These are phyloP conservation scores for Trichoderma virens DNA, from an alignment of 495 filamentous ascomycete genomes.

Conservation along the genomic window DNA sequence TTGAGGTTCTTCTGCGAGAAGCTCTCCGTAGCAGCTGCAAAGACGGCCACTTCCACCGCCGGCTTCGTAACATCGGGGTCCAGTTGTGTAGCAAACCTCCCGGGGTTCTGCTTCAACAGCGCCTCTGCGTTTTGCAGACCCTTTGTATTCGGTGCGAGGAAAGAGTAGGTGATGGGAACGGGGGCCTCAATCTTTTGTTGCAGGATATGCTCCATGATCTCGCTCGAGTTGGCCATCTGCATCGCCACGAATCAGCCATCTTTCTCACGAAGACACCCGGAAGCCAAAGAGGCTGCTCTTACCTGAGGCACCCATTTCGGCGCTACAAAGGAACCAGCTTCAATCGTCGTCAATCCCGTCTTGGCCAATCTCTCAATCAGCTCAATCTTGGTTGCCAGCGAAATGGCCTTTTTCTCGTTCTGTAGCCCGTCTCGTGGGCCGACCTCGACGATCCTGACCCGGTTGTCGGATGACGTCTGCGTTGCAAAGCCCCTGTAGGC, in stretches of 20 bases:
- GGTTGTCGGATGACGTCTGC: slow-evolving; percentile 34
- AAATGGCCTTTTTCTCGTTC: slow-evolving; percentile 83
- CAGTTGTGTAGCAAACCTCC: slow-evolving; percentile 29
- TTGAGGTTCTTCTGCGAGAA: slow-evolving; percentile 93
- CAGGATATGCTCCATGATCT: slow-evolving; percentile 71
- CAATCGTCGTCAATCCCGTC: slow-evolving; percentile 79
- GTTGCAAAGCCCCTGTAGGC: slow-evolving; percentile 29
- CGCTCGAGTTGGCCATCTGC: slow-evolving; percentile 86
- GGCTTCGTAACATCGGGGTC: slow-evolving; percentile 33
- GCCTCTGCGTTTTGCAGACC: slow-evolving; percentile 55
- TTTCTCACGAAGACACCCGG: background rate
- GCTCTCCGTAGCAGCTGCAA: slow-evolving; percentile 83
- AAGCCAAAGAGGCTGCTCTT: slow-evolving; percentile 13
- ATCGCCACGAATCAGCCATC: background rate
- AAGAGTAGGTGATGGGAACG: slow-evolving; percentile 75
- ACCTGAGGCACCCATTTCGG: slow-evolving; percentile 99
- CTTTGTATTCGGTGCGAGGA: slow-evolving; percentile 82
- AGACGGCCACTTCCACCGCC: slow-evolving; percentile 74
- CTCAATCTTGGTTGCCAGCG: slow-evolving; percentile 77
- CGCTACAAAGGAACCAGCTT: slow-evolving; percentile 90
- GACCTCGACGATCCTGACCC: slow-evolving; percentile 75
- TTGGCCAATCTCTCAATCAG: slow-evolving; percentile 72
- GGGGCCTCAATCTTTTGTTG: slow-evolving; percentile 57
- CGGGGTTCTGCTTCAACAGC: slow-evolving; percentile 32
- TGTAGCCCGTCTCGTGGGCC: slow-evolving; percentile 91